A percentile compares a stretch with the other conserved stretches of the same genome.
Evolutionary conservation across 192 early-diverging fungal genomes (phyloP).

Genomic region (Irineochytrium annulatum): DNA sequence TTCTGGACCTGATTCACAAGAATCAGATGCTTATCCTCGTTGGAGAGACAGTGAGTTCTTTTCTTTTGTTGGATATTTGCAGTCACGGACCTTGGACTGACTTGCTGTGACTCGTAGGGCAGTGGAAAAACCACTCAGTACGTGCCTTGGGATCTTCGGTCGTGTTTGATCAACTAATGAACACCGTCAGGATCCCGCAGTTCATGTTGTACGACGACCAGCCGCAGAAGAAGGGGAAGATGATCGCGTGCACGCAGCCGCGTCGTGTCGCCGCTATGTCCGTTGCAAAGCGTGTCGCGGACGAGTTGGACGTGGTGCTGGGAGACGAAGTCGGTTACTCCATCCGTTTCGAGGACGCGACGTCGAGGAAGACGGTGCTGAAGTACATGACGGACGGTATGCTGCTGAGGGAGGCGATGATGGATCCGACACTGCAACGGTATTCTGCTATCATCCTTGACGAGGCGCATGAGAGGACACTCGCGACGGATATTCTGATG

Average conservation of each 20-base stretch:
- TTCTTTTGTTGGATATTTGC: too few species aligned
- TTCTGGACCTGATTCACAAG: conserved; percentile 85
- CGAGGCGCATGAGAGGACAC: conserved; percentile 97
- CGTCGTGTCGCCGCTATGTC: conserved; percentile 99
- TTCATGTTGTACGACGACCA: conserved; percentile 88
- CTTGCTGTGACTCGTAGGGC: conserved; percentile 40
- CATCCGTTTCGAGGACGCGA: conserved; percentile 98
- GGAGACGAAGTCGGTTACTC: conserved; percentile 96
- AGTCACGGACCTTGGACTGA: neutral
- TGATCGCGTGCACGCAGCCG: conserved; percentile 98
- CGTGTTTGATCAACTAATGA: neutral
- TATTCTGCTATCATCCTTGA: conserved; percentile 97
- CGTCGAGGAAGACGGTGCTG: conserved; percentile 74
- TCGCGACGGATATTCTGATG: conserved; percentile 97
- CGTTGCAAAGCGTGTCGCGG: conserved; percentile 96
- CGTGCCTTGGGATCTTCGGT: conserved; percentile 17
- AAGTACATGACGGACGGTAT: conserved; percentile 99
- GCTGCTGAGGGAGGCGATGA: conserved; percentile 96
- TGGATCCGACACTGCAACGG: conserved; percentile 75
- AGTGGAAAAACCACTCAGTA: conserved; percentile 99
- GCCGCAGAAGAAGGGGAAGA: conserved; percentile 76
- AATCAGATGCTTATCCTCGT: conserved; percentile 95
- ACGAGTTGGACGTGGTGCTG: conserved; percentile 91
- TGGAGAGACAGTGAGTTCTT: conserved; percentile 68
- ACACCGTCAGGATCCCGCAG: conserved; percentile 93